phyloP scores from a whole-genome alignment of 164 flowering plant genomes.

The Magnolia sinica region DNA sequence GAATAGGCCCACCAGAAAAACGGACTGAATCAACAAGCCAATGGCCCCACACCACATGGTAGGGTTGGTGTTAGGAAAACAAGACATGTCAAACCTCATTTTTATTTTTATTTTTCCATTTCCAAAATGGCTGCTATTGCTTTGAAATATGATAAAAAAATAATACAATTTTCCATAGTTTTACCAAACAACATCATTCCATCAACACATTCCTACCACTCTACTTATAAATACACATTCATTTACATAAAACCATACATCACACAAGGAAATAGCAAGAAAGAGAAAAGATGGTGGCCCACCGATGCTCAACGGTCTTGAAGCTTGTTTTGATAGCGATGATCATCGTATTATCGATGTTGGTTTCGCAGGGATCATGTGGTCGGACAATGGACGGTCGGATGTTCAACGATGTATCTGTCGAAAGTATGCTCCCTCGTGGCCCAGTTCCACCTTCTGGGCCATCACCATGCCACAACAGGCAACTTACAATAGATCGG shows the following conservation, averaged over 20 bases:
- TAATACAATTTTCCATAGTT: neutral
- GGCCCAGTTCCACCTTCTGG: slow-evolving; percentile 52
- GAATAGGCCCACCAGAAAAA: neutral
- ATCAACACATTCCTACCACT: neutral
- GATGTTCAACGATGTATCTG: neutral
- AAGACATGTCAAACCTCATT: neutral
- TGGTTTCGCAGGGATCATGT: slow-evolving; percentile 18
- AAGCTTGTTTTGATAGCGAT: neutral
- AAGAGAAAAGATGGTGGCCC: neutral
- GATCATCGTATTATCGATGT: neutral
- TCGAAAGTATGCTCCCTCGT: slow-evolving; percentile 29
- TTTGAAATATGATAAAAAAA: neutral
- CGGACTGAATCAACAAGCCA: neutral
- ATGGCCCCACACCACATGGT: neutral
- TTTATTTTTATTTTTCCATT: neutral
- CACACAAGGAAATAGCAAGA: neutral
- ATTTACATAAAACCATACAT: neutral
- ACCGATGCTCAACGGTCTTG: neutral
- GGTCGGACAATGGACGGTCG: slow-evolving; percentile 8
- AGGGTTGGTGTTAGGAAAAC: neutral
- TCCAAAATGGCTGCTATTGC: slow-evolving; percentile 11
- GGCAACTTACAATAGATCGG: slow-evolving; percentile 4
- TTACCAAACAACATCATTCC: neutral
- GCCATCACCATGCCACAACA: slow-evolving; percentile 45
- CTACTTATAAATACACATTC: neutral